Conservation (phyloP, 2,329 filamentous ascomycete genomes). For the Diaporthe sp. region DNA sequence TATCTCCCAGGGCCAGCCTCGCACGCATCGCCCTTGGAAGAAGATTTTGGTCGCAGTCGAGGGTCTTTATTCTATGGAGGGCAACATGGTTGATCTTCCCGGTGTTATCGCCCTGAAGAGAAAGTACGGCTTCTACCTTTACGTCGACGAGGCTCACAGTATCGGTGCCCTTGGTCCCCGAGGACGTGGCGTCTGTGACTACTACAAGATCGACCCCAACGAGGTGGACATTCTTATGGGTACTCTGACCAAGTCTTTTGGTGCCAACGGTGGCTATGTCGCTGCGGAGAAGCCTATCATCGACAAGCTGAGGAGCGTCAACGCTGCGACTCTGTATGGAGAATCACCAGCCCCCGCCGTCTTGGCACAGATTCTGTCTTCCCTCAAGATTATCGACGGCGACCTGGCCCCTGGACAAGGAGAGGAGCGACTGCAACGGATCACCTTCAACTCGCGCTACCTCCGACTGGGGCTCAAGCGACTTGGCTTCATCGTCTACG, state of each 20-base stretch:
- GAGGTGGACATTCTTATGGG: conserved; percentile 98
- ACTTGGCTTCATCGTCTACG: conserved; percentile 95
- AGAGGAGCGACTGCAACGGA: conserved; percentile 92
- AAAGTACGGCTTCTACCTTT: conserved; percentile 97
- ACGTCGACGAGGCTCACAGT: conserved; percentile 96
- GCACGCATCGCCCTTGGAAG: conserved; percentile 99
- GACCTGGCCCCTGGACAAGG: conserved; percentile 91
- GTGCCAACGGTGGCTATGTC: conserved; percentile 96
- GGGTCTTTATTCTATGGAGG: conserved; percentile 99
- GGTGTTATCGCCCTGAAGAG: conserved; percentile 87
- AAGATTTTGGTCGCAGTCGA: conserved; percentile 98
- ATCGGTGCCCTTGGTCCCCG: conserved; percentile 90
- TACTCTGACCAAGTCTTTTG: conserved; percentile 97
- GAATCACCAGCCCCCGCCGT: conserved; percentile 90
- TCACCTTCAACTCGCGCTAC: conserved; percentile 98
- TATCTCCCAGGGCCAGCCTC: conserved; percentile 95
- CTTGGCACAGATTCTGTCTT: conserved; percentile 88
- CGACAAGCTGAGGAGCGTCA: conserved; percentile 87
- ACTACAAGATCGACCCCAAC: conserved; percentile 88
- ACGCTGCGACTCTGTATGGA: conserved; percentile 86
- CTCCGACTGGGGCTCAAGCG: conserved; percentile 97
- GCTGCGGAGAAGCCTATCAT: conserved; percentile 91
- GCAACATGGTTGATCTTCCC: conserved; percentile 98
- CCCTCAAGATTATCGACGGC: conserved; percentile 88
- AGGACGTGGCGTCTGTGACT: conserved; percentile 95